A percentile compares a stretch with the other conserved stretches of the same genome.
phyloP scores from a whole-genome alignment of 2,329 filamentous ascomycete genomes.

The Cladosporium velox region DNA sequence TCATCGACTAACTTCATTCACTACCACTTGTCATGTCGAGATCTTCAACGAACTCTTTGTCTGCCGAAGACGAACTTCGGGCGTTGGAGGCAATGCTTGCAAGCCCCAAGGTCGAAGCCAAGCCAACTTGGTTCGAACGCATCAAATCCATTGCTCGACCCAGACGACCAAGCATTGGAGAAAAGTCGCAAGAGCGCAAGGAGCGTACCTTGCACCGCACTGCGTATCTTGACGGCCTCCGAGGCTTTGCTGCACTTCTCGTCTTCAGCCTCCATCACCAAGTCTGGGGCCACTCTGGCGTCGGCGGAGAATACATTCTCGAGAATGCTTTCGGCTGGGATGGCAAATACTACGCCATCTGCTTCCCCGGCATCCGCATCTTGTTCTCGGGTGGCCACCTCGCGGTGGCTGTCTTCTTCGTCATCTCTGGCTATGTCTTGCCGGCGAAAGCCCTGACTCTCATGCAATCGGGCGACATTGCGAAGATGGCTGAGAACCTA shows the following conservation, averaged over 20 bases:
- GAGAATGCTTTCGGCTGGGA: slow-evolving; percentile 58
- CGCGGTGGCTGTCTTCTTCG: slow-evolving; percentile 57
- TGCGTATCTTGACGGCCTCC: slow-evolving; percentile 65
- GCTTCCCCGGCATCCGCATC: slow-evolving; percentile 59
- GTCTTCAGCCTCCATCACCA: slow-evolving; percentile 66
- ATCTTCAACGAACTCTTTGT: not conserved
- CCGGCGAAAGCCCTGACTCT: slow-evolving; percentile 48
- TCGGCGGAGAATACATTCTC: slow-evolving; percentile 43
- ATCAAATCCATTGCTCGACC: not conserved
- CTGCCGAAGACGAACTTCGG: slow-evolving; percentile 1
- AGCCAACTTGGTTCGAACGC: not conserved
- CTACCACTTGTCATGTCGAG: not conserved
- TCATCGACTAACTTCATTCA: not conserved
- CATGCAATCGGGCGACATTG: slow-evolving; percentile 46
- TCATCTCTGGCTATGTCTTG: slow-evolving; percentile 56
- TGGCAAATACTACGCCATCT: slow-evolving; percentile 51
- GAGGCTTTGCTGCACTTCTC: slow-evolving; percentile 66
- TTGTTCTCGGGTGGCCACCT: slow-evolving; percentile 65
- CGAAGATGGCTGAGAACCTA: slow-evolving; percentile 46
- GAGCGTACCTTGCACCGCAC: slow-evolving; percentile 47
- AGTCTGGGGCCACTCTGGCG: slow-evolving; percentile 55
- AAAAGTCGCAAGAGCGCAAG: slow-evolving; percentile 9
- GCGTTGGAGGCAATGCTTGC: slow-evolving; percentile 18
- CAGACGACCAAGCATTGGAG: slow-evolving; percentile 35
- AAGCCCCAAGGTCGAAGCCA: not conserved